Conservation (phyloP, 2,329 filamentous ascomycete species). For the Trichoderma sp. region DNA sequence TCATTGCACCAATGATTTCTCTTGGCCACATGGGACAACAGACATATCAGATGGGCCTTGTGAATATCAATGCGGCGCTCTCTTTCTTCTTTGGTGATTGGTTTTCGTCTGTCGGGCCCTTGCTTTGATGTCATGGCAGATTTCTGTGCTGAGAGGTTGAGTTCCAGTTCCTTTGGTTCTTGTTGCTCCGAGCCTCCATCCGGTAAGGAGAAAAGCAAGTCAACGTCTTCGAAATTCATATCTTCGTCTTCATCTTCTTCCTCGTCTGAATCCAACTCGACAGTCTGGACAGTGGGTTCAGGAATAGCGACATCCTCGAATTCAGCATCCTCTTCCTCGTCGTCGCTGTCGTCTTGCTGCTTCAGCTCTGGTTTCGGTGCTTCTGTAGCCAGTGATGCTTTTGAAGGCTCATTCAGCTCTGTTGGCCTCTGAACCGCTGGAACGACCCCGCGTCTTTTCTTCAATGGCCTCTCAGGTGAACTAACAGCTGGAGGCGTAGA, state of each 20-base stretch:
- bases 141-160: constrained; percentile 54
- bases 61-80: constrained; percentile 71
- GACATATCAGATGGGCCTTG: constrained; percentile 80
- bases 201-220: constrained; percentile 39
- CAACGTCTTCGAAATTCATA: constrained; percentile 51
- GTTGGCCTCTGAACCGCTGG: neutral
- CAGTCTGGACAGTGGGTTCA: constrained; percentile 51
- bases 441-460: constrained; percentile 38
- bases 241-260: constrained; percentile 45
- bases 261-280: constrained; percentile 50
- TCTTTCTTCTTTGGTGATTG: constrained; percentile 56
- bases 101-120: constrained; percentile 48
- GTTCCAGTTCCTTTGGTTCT: constrained; percentile 44
- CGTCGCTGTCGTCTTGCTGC: constrained; percentile 32
- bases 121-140: constrained; percentile 36
- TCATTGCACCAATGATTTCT: constrained; percentile 93
- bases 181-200: constrained; percentile 28
- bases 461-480: constrained; percentile 43
- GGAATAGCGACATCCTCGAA: constrained; percentile 55
- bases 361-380: neutral
- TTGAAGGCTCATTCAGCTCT: neutral
- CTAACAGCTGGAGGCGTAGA: constrained; percentile 27
- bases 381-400: neutral
- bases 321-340: constrained; percentile 47
- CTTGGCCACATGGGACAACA: constrained; percentile 73